Percentiles rank a stretch among this genome's conserved stretches.
These are phyloP conservation scores for Metarhizium anisopliae DNA, from an alignment of 2,329 filamentous ascomycete species.

Conservation along the genomic window DNA sequence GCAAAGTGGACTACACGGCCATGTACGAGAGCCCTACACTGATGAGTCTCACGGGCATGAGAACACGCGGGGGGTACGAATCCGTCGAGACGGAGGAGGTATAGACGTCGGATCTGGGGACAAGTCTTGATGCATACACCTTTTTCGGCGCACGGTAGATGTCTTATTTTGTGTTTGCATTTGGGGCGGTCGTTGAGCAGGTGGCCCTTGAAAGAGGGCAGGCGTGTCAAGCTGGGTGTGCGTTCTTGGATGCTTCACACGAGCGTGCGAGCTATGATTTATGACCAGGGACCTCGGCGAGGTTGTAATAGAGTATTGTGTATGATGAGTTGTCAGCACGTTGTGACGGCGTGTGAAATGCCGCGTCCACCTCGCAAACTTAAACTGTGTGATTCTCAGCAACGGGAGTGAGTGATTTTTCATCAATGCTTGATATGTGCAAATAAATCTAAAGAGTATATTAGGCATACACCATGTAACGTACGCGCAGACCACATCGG, in stretches of 20 bases:
- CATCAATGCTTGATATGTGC: too few species aligned
- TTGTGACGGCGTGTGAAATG: too few species aligned
- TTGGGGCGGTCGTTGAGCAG: too few species aligned
- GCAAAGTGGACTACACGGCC: conserved; percentile 73
- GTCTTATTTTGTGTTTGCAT: not conserved
- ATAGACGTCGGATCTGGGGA: conserved; percentile 9
- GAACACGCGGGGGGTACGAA: conserved; percentile 51
- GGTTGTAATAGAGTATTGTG: not conserved
- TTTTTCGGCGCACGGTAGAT: not conserved
- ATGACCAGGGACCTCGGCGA: not conserved
- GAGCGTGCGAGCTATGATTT: not conserved
- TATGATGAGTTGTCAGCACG: not conserved
- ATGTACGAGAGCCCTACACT: conserved; percentile 79
- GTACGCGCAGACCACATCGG: too few species aligned
- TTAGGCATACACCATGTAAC: too few species aligned
- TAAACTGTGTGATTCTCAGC: too few species aligned
- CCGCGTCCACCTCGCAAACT: too few species aligned
- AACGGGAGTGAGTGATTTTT: too few species aligned
- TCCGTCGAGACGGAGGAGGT: conserved; percentile 48
- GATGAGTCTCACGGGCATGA: conserved; percentile 48
- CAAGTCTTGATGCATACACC: not conserved
- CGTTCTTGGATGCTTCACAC: not conserved
- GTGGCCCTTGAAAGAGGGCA: not conserved
- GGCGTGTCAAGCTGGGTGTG: not conserved
- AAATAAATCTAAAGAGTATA: too few species aligned